Evolutionary conservation across 345 rosid genomes (phyloP), one percentile per base, ranked within the genome.

Genomic region (Aquilaria yunnanensis): DNA sequence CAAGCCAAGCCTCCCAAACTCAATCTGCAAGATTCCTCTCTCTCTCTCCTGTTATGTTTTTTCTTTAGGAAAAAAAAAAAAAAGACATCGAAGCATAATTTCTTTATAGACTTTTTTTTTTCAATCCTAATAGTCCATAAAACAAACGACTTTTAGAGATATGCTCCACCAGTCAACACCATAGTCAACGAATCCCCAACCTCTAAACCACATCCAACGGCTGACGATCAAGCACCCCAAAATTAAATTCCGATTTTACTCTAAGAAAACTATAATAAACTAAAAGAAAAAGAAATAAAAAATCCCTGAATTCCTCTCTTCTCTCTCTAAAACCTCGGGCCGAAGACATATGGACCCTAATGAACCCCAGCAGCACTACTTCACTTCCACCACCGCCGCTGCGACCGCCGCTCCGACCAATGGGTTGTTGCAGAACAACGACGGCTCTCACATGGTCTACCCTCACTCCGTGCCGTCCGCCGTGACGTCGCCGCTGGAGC

Each of bases 401-500:
- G 53, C 77, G 55, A 14, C 84, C 23, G 23, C 67, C 60, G 47
- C 68, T 14, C 78, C 84, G 48, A 78, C 78, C 75, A 92, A 86
- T 80, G 98, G 85, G 64, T 74, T 85, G 62, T 71, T 85, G 3
- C 80, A 87, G 0, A 54, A 83, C 11, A 67, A 57, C 60, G 77
- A 72, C 5, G 70, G 51, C 3, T 58, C 51, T 0, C 84, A 62
- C 59, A 47, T 80, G 75, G 67, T 81, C 48, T 81, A 70, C 61
- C 84, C 91, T 10, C 92, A 79, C 83, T 78, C 96, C 0, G 80
- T 83, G 14, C 81, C 97, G 1, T 78, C 92, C 3, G 87, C 80
- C 41, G 81, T 81, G 63, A 74, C 79, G 43, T 80, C 81, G 14
- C 83, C 85, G 32, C 73, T 78, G 59, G 92, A 85, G 70, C 74